A percentile compares a stretch with the other conserved stretches of the same genome.
phyloP scores from a whole-genome alignment of 1,284 basidiomycete genomes.

The Cryptococcus sp. region DNA sequence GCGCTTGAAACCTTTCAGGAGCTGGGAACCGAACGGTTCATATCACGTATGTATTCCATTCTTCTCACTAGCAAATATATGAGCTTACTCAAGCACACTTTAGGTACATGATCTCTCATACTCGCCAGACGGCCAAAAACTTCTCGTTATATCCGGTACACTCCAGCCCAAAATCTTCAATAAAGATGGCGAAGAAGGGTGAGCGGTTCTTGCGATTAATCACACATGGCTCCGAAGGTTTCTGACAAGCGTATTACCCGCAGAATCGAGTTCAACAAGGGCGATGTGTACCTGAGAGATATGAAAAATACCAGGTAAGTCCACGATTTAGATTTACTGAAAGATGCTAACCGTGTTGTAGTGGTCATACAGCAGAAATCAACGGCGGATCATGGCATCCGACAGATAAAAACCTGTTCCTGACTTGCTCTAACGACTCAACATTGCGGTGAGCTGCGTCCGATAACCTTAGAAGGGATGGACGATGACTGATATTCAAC shows the following conservation, averaged over 20 bases:
- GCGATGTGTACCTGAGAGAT: slow-evolving; percentile 96
- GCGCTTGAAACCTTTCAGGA: slow-evolving; percentile 84
- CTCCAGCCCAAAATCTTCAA: slow-evolving; percentile 84
- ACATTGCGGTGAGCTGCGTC: slow-evolving; percentile 71
- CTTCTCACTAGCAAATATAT: neutral
- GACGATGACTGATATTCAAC: slow-evolving; percentile 10
- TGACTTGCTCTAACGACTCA: slow-evolving; percentile 91
- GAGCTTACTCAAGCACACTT: neutral
- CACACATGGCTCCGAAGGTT: neutral
- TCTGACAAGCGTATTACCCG: slow-evolving; percentile 8
- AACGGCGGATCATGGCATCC: slow-evolving; percentile 92
- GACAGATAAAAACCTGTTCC: slow-evolving; percentile 74
- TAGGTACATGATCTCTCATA: slow-evolving; percentile 88
- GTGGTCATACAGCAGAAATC: slow-evolving; percentile 91
- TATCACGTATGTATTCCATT: slow-evolving; percentile 62
- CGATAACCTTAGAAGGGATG: slow-evolving; percentile 1
- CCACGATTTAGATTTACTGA: neutral
- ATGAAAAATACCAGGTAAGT: slow-evolving; percentile 92
- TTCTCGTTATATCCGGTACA: slow-evolving; percentile 85
- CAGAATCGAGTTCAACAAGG: slow-evolving; percentile 86
- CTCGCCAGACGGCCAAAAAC: slow-evolving; percentile 78
- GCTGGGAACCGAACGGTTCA: slow-evolving; percentile 87
- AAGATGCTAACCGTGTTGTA: slow-evolving; percentile 46
- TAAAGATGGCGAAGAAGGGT: slow-evolving; percentile 86
- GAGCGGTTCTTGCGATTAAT: slow-evolving; percentile 14